A percentile compares a stretch with the other conserved stretches of the same genome.
phyloP scores from a whole-genome alignment of 139 green algal species.

The Chlorella sp. region DNA sequence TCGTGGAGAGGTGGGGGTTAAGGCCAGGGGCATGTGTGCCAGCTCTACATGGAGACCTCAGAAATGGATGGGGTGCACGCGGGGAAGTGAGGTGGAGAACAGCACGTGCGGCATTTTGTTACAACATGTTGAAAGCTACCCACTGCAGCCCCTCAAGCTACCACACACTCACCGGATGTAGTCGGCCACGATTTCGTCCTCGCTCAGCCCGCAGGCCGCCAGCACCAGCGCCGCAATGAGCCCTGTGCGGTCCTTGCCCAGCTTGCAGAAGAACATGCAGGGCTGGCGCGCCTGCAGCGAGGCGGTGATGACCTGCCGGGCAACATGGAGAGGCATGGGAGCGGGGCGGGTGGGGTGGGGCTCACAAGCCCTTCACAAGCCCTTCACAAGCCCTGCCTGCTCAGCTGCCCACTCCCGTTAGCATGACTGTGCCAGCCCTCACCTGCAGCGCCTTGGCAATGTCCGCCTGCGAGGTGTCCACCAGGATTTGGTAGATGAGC shows the following conservation, averaged over 20 bases:
- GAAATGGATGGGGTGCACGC: no score
- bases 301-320: conserved; percentile 47
- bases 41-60: no score
- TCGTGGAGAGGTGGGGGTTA: not conserved
- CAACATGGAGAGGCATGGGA: not conserved
- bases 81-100: no score
- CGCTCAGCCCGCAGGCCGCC: conserved; percentile 49
- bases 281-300: conserved; percentile 39
- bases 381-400: not conserved
- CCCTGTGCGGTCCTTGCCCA: conserved; percentile 80
- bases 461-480: conserved; percentile 32
- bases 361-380: not conserved
- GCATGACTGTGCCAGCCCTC: not conserved
- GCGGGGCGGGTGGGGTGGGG: not conserved
- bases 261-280: conserved; percentile 78
- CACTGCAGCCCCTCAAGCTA: no score
- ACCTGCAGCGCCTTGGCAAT: conserved; percentile 33
- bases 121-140: no score
- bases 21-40: no score
- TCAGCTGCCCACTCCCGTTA: not conserved
- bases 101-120: no score
- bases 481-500: conserved; percentile 52
- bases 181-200: conserved; percentile 64
- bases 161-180: conserved; percentile 41
- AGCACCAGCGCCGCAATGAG: conserved; percentile 72